Conservation (phyloP, 2,329 filamentous ascomycete genomes). For the Trichoderma brevicompactum region DNA sequence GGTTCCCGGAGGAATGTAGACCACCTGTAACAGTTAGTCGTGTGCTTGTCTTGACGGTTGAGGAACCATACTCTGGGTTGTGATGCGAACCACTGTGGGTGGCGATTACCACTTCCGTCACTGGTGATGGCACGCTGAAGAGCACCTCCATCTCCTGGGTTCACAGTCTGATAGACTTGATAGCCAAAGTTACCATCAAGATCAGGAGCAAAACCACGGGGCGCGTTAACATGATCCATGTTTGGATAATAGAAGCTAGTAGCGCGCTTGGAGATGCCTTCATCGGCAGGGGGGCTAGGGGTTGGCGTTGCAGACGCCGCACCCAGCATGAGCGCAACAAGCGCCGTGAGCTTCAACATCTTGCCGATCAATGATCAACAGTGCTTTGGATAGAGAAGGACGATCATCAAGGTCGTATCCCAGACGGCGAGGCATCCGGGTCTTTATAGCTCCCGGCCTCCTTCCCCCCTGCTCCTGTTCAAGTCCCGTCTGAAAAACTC, state of each 20-base stretch:
- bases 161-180: slow-evolving; percentile 46
- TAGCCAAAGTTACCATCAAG: slow-evolving; percentile 46
- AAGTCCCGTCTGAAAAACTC: not conserved
- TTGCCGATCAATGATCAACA: slow-evolving; percentile 18
- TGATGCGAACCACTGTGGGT: slow-evolving; percentile 47
- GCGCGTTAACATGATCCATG: slow-evolving; percentile 45
- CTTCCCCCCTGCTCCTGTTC: not conserved
- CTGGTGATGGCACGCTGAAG: slow-evolving; percentile 49
- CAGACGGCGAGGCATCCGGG: not conserved
- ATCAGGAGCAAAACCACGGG: slow-evolving; percentile 48
- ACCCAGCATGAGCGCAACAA: slow-evolving; percentile 31
- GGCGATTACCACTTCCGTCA: slow-evolving; percentile 40
- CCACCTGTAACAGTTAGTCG: slow-evolving; percentile 35
- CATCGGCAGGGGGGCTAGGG: slow-evolving; percentile 19
- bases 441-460: slow-evolving; percentile 2
- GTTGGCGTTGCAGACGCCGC: slow-evolving; percentile 32
- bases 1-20: slow-evolving; percentile 50
- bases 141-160: slow-evolving; percentile 42
- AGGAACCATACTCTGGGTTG: slow-evolving; percentile 44
- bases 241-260: slow-evolving; percentile 49
- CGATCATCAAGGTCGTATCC: not conserved
- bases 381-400: not conserved
- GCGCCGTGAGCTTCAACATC: slow-evolving; percentile 32
- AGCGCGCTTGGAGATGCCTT: slow-evolving; percentile 30
- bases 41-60: not conserved